Evolutionary conservation across 805 yeast species (phyloP).

Genomic region (Candida vartiovaarae): DNA sequence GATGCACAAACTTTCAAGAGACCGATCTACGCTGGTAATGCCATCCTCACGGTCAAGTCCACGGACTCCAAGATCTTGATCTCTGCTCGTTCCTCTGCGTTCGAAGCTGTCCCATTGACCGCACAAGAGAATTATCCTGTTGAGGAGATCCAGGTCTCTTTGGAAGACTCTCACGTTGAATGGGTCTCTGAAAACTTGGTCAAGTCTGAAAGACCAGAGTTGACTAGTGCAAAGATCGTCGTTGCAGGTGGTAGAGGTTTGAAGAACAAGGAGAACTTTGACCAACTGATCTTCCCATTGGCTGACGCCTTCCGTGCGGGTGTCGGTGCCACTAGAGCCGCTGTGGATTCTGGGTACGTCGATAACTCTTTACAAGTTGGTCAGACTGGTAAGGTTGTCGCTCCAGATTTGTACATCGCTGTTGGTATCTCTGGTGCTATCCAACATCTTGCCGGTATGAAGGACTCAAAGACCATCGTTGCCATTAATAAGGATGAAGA

Average conservation of each 20-base stretch:
- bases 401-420: constrained; percentile 91
- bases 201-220: constrained; percentile 83
- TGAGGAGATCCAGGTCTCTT: constrained; percentile 38
- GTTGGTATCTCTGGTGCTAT: constrained; percentile 96
- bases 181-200: constrained; percentile 75
- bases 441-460: constrained; percentile 98
- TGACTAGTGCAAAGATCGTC: constrained; percentile 73
- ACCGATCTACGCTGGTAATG: constrained; percentile 96
- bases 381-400: constrained; percentile 96
- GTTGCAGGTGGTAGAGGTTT: constrained; percentile 94
- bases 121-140: constrained; percentile 32
- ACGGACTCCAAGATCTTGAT: constrained; percentile 58
- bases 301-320: constrained; percentile 92
- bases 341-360: constrained; percentile 92
- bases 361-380: constrained; percentile 97
- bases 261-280: constrained; percentile 84
- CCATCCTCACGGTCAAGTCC: constrained; percentile 72
- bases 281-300: constrained; percentile 66
- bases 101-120: constrained; percentile 40
- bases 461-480: constrained; percentile 87
- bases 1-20: constrained; percentile 71
- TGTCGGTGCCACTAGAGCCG: constrained; percentile 96
- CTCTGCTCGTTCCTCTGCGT: constrained; percentile 83
- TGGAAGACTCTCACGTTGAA: constrained; percentile 34
- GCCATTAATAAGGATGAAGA: constrained; percentile 94